Conservation (phyloP, 139 green algal genomes). For the Chlamydomonas sphaeroides region DNA sequence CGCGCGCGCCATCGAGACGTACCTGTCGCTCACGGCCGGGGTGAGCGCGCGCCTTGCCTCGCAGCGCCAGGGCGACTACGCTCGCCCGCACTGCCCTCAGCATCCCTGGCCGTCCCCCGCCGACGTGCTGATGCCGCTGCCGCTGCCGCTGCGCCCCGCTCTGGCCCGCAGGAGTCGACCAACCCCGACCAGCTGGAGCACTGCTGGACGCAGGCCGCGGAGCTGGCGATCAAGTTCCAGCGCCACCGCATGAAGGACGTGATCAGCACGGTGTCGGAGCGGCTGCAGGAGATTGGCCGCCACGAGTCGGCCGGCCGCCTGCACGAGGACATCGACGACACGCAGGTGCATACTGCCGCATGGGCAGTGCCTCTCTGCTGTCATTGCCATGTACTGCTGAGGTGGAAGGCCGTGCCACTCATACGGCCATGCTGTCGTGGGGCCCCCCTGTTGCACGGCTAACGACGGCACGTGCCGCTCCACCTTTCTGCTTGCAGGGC, state of each 20-base stretch:
- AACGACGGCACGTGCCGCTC: too few relatives aligned
- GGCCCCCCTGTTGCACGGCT: too few relatives aligned
- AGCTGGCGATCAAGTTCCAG: constrained; percentile 74
- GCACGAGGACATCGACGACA: constrained; percentile 69
- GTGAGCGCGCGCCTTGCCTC: too few relatives aligned
- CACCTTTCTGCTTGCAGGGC: too few relatives aligned
- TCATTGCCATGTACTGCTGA: too few relatives aligned
- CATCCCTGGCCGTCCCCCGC: too few relatives aligned
- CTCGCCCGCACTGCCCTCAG: too few relatives aligned
- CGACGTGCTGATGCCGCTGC: not conserved
- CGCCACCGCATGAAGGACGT: constrained; percentile 71
- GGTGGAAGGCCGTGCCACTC: too few relatives aligned
- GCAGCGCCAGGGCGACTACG: too few relatives aligned
- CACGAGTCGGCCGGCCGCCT: constrained; percentile 73
- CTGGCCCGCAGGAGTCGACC: not conserved
- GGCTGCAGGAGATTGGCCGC: constrained; percentile 67
- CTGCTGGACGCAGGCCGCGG: constrained; percentile 70
- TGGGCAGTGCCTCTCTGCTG: too few relatives aligned
- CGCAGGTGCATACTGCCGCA: constrained; percentile 22
- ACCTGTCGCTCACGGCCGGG: constrained; percentile 67
- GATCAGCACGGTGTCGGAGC: constrained; percentile 62
- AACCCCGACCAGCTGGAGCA: constrained; percentile 53
- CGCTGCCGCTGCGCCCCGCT: not conserved
- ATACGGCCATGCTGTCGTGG: too few relatives aligned
- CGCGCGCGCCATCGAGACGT: constrained; percentile 80